Conservation (phyloP, 2,329 filamentous ascomycete species). For the Pseudopyricularia javanii region DNA sequence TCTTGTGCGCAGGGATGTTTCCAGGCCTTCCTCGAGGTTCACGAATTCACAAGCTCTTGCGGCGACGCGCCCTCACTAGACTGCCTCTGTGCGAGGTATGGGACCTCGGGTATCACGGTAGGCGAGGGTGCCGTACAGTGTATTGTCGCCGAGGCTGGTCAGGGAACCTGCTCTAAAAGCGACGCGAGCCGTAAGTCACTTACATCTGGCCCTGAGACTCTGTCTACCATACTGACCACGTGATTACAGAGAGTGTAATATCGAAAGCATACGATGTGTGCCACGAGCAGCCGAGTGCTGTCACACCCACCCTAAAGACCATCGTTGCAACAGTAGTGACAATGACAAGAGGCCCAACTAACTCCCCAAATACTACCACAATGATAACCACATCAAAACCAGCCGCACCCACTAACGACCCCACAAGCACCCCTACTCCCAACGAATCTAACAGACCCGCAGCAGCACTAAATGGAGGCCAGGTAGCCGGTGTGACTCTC, state of each 20-base stretch:
- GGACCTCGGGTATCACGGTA: conserved; percentile 51
- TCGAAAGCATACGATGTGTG: conserved; percentile 49
- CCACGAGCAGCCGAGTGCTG: conserved; percentile 30
- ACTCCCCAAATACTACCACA: conserved; percentile 4
- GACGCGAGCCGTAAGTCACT: conserved; percentile 25
- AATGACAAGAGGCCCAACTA: conserved; percentile 3
- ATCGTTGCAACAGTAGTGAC: conserved; percentile 43
- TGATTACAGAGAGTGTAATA: conserved; percentile 12
- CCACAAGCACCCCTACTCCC: not conserved
- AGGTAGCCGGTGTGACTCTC: conserved; percentile 46
- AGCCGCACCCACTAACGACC: conserved; percentile 2
- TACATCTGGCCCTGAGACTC: not conserved
- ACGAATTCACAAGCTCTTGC: conserved; percentile 40
- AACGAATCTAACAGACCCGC: not conserved
- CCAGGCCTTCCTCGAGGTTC: conserved; percentile 45
- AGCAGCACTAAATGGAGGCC: conserved; percentile 20
- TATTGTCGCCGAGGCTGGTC: conserved; percentile 37
- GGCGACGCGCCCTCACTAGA: conserved; percentile 36
- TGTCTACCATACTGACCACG: not conserved
- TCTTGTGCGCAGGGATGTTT: conserved; percentile 50
- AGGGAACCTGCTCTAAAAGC: conserved; percentile 36
- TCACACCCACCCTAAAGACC: conserved; percentile 43
- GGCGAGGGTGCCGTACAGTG: conserved; percentile 63
- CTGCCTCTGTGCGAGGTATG: conserved; percentile 51
- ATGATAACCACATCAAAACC: conserved; percentile 4